Evolutionary conservation across 371 early-diverging fungal species (phyloP).

Genomic region (Actinomortierella wolfii): DNA sequence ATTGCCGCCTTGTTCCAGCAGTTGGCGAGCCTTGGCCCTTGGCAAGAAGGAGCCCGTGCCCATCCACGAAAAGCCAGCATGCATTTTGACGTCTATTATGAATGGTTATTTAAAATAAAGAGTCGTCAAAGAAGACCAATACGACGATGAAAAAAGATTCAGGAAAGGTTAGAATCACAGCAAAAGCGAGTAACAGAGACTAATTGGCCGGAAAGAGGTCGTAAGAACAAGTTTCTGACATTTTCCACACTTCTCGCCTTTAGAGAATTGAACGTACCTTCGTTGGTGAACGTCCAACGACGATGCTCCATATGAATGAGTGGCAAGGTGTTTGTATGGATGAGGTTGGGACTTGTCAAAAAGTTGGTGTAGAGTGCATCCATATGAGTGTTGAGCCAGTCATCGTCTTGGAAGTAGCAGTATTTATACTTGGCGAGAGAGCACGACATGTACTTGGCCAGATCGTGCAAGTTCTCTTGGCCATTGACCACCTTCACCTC

Average conservation of each 20-base stretch:
- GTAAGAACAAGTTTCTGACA: too few species aligned
- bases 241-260: too few species aligned
- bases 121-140: background rate
- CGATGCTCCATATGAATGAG: slow-evolving; percentile 57
- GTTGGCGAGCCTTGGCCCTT: slow-evolving; percentile 50
- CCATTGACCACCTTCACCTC: slow-evolving; percentile 52
- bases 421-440: slow-evolving; percentile 59
- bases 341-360: slow-evolving; percentile 56
- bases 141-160: background rate
- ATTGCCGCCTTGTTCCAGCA: slow-evolving; percentile 59
- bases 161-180: too few species aligned
- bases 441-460: slow-evolving; percentile 65
- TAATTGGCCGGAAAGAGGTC: too few species aligned
- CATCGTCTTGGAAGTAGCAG: slow-evolving; percentile 71
- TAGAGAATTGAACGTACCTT: slow-evolving; percentile 37
- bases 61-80: slow-evolving; percentile 66
- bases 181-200: too few species aligned
- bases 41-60: slow-evolving; percentile 63
- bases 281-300: slow-evolving; percentile 62
- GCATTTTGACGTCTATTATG: slow-evolving; percentile 49
- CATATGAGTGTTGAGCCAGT: slow-evolving; percentile 58
- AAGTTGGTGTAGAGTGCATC: slow-evolving; percentile 68
- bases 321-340: slow-evolving; percentile 66
- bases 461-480: slow-evolving; percentile 55
- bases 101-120: background rate